Conservation (phyloP, 176 grass and related monocot species). For the Eremochloa ophiuroides region DNA sequence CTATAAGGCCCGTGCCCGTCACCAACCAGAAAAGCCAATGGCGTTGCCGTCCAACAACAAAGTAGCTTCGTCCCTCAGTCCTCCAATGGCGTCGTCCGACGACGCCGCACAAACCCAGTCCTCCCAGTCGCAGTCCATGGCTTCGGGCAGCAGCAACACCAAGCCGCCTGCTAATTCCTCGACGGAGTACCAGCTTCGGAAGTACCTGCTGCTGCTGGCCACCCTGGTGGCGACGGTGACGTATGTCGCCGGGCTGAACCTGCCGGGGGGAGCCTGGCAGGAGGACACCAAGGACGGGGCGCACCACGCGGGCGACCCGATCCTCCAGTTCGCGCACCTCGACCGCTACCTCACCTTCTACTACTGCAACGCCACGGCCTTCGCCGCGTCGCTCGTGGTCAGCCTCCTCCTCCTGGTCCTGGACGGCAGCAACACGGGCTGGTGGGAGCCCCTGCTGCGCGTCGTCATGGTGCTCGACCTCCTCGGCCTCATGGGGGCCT, state of each 20-base stretch:
- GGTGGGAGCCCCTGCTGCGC: not conserved
- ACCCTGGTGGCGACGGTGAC: constrained; percentile 28
- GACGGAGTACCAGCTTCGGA: constrained; percentile 22
- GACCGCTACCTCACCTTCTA: constrained; percentile 41
- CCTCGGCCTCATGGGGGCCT: constrained; percentile 25
- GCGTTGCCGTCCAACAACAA: not conserved
- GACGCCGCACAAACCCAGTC: not conserved
- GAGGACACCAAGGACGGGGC: not conserved
- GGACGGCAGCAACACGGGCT: not conserved
- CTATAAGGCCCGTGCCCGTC: no score
- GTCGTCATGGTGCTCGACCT: constrained; percentile 11
- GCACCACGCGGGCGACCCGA: not conserved
- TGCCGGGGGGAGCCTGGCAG: constrained; percentile 33
- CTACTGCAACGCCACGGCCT: constrained; percentile 53
- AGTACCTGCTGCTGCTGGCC: constrained; percentile 27
- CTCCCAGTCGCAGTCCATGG: no score
- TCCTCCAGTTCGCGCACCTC: not conserved
- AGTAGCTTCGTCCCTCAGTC: not conserved
- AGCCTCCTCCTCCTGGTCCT: constrained; percentile 34
- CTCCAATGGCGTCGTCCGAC: not conserved
- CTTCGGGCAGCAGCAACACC: not conserved
- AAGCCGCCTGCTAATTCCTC: not conserved
- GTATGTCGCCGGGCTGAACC: constrained; percentile 30
- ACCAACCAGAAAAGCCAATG: not conserved
- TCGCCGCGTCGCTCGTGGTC: constrained; percentile 30